A percentile compares a stretch with the other conserved stretches of the same genome.
Conservation (phyloP, 2,329 filamentous ascomycete genomes). For the Davidsoniella australis region DNA sequence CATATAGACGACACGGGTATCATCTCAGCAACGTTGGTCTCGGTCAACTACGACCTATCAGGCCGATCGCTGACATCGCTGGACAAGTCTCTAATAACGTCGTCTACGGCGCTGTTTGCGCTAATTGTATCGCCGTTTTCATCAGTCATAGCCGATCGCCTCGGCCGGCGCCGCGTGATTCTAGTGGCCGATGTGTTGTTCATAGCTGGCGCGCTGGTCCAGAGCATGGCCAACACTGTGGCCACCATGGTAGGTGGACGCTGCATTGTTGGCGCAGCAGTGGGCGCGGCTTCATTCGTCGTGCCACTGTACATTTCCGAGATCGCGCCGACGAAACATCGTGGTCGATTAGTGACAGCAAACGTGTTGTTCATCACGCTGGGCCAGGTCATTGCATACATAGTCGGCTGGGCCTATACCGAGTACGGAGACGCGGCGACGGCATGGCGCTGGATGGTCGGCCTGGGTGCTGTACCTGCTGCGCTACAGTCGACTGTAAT, state of each 20-base stretch:
- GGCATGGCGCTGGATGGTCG: slow-evolving; percentile 87
- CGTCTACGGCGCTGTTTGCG: slow-evolving; percentile 50
- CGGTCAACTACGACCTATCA: slow-evolving; percentile 42
- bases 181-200: slow-evolving; percentile 51
- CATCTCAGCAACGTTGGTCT: slow-evolving; percentile 50
- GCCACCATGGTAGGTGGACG: slow-evolving; percentile 49
- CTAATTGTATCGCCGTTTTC: slow-evolving; percentile 46
- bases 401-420: slow-evolving; percentile 62
- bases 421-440: slow-evolving; percentile 30
- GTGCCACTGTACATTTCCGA: slow-evolving; percentile 82
- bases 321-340: slow-evolving; percentile 55
- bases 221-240: slow-evolving; percentile 43
- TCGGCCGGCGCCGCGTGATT: slow-evolving; percentile 46
- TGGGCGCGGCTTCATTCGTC: slow-evolving; percentile 65
- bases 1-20: slow-evolving; percentile 46
- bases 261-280: slow-evolving; percentile 51
- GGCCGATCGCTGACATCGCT: slow-evolving; percentile 38
- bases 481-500: slow-evolving; percentile 52
- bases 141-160: slow-evolving; percentile 43
- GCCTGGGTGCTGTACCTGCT: slow-evolving; percentile 64
- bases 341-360: slow-evolving; percentile 68
- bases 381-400: slow-evolving; percentile 77
- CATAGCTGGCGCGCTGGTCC: slow-evolving; percentile 46
- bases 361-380: slow-evolving; percentile 70
- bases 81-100: slow-evolving; percentile 55